phyloP scores from a whole-genome alignment of 306 rosid genomes.

The Carpinus viminea region DNA sequence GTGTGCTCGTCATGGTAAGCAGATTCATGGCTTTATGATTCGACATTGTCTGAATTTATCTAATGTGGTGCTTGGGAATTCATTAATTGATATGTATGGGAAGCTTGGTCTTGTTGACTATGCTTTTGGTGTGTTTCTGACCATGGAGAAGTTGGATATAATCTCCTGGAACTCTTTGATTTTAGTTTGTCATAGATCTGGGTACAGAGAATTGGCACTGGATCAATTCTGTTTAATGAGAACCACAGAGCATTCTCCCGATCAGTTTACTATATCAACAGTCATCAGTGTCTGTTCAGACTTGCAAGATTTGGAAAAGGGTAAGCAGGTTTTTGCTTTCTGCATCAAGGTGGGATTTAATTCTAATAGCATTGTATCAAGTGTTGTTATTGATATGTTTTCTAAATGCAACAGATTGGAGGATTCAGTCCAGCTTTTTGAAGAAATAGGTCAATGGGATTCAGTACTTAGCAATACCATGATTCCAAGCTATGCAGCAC shows the following conservation, averaged over 20 bases:
- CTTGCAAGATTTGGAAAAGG: constrained; percentile 65
- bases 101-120: constrained; percentile 57
- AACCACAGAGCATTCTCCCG: constrained; percentile 44
- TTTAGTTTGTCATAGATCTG: constrained; percentile 63
- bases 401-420: constrained; percentile 87
- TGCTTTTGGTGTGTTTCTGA: constrained; percentile 52
- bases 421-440: constrained; percentile 59
- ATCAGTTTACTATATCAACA: constrained; percentile 64
- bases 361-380: constrained; percentile 66
- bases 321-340: constrained; percentile 71
- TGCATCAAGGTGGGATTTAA: constrained; percentile 74
- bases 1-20: constrained; percentile 52
- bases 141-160: constrained; percentile 61
- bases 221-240: constrained; percentile 59
- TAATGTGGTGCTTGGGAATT: constrained; percentile 70
- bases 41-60: constrained; percentile 47
- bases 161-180: constrained; percentile 85
- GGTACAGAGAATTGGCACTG: constrained; percentile 53
- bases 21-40: constrained; percentile 67
- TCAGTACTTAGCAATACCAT: constrained; percentile 66
- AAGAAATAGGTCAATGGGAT: constrained; percentile 58
- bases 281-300: constrained; percentile 64
- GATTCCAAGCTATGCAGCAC: constrained; percentile 73
- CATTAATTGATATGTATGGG: constrained; percentile 77
- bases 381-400: constrained; percentile 84